phyloP scores from a whole-genome alignment of 225 moss, liverwort and hornwort genomes.

The Physcomitrium patens region DNA sequence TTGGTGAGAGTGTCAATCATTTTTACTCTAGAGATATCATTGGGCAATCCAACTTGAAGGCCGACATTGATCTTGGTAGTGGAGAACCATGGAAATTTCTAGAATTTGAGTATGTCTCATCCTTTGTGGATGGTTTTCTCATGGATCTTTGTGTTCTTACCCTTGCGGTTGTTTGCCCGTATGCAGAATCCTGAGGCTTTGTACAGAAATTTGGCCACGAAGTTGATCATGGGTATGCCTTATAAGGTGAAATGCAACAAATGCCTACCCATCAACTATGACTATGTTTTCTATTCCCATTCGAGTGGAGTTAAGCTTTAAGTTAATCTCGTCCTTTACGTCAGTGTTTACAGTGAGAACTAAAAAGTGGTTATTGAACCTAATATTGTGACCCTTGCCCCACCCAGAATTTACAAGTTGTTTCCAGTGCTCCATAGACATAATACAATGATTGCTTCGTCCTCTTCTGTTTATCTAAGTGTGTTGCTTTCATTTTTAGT shows the following conservation, averaged over 20 bases:
- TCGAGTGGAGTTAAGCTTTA: neutral
- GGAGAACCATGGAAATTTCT: slow-evolving; percentile 1
- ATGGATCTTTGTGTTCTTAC: slow-evolving; percentile 13
- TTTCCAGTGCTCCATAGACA: neutral
- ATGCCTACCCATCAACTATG: neutral
- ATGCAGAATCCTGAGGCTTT: slow-evolving; percentile 65
- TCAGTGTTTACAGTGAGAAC: slow-evolving; percentile 1
- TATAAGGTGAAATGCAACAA: slow-evolving; percentile 58
- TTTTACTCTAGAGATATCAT: slow-evolving; percentile 16
- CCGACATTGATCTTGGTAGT: slow-evolving; percentile 21
- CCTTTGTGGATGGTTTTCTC: slow-evolving; percentile 4
- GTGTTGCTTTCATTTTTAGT: slow-evolving; percentile 12
- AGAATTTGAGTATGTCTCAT: slow-evolving; percentile 5
- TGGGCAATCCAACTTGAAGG: slow-evolving; percentile 12
- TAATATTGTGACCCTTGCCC: slow-evolving; percentile 19
- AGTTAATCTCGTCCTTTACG: neutral
- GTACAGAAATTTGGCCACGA: slow-evolving; percentile 72
- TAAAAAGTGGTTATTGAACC: slow-evolving; percentile 13
- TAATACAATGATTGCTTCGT: neutral
- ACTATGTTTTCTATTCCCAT: neutral
- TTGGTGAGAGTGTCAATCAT: neutral
- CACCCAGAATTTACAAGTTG: slow-evolving; percentile 1
- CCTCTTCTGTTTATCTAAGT: neutral
- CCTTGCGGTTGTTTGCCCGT: slow-evolving; percentile 12
- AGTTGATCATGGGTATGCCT: slow-evolving; percentile 91